Percentiles rank a stretch among this genome's conserved stretches.
Conservation (phyloP, 441 rosid genomes). For the Populus tomentosa region DNA sequence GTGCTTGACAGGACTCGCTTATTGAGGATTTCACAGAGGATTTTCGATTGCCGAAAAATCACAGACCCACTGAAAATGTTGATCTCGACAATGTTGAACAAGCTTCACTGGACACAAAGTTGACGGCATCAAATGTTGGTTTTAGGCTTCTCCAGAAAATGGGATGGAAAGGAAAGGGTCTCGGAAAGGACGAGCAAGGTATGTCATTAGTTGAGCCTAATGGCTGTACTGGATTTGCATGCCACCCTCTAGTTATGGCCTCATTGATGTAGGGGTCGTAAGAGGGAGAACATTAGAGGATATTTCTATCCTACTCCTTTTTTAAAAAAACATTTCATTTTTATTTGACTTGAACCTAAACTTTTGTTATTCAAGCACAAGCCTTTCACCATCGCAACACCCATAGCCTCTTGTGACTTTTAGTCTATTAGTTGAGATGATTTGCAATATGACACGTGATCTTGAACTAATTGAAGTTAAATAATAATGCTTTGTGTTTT, state of each 20-base stretch:
- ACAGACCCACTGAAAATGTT: constrained; percentile 73
- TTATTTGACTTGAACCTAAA: background rate
- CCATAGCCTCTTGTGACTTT: too few species aligned
- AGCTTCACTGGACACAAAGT: constrained; percentile 72
- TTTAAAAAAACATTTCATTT: background rate
- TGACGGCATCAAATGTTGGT: constrained; percentile 78
- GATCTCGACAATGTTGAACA: constrained; percentile 88
- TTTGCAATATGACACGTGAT: background rate
- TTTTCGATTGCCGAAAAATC: constrained; percentile 69
- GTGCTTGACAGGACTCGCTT: constrained; percentile 51
- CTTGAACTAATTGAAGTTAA: background rate
- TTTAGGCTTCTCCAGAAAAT: constrained; percentile 93
- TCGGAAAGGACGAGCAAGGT: constrained; percentile 97
- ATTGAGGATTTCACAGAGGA: constrained; percentile 64
- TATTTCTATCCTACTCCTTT: background rate
- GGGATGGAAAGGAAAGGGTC: constrained; percentile 99
- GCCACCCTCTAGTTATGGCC: background rate
- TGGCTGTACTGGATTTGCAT: background rate
- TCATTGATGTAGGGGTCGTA: background rate
- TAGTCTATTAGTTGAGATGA: background rate
- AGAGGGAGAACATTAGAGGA: background rate
- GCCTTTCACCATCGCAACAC: too few species aligned
- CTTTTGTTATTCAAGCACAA: too few species aligned
- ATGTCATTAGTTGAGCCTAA: constrained; percentile 10
- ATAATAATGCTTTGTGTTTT: background rate